These are phyloP conservation scores for Neopestalotiopsis sp. DNA, from an alignment of 2,329 filamentous ascomycete genomes.

Conservation along the genomic window DNA sequence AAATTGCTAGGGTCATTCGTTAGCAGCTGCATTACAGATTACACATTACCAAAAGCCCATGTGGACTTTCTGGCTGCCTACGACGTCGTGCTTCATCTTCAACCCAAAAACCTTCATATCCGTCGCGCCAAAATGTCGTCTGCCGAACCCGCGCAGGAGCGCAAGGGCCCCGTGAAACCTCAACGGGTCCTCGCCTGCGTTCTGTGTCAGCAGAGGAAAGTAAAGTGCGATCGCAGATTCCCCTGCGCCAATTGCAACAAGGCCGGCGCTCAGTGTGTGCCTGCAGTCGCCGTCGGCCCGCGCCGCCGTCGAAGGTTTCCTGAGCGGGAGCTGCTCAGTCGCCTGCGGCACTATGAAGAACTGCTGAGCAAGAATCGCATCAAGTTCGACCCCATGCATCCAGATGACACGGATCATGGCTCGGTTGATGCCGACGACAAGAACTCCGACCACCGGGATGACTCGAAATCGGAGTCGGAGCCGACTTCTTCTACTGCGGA, in stretches of 20 bases:
- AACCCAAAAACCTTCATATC: not conserved
- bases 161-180: slow-evolving; percentile 24
- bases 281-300: slow-evolving; percentile 45
- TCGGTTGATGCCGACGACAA: slow-evolving; percentile 23
- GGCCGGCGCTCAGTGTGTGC: slow-evolving; percentile 48
- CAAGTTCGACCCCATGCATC: slow-evolving; percentile 52
- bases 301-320: slow-evolving; percentile 51
- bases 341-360: slow-evolving; percentile 61
- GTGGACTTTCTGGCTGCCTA: not conserved
- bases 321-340: slow-evolving; percentile 63
- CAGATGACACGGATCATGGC: slow-evolving; percentile 24
- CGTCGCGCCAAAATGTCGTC: not conserved
- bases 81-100: not conserved
- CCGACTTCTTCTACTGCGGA: slow-evolving; percentile 25
- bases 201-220: slow-evolving; percentile 68
- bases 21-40: not conserved
- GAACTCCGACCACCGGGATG: slow-evolving; percentile 30
- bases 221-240: slow-evolving; percentile 65
- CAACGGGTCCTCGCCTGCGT: slow-evolving; percentile 54
- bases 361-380: slow-evolving; percentile 62
- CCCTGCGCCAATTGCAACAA: slow-evolving; percentile 63
- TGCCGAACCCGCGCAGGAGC: not conserved
- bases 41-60: not conserved
- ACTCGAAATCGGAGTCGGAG: slow-evolving; percentile 25
- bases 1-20: not conserved